Conservation (phyloP, 2,329 filamentous ascomycete genomes). For the Diaporthe sp. region DNA sequence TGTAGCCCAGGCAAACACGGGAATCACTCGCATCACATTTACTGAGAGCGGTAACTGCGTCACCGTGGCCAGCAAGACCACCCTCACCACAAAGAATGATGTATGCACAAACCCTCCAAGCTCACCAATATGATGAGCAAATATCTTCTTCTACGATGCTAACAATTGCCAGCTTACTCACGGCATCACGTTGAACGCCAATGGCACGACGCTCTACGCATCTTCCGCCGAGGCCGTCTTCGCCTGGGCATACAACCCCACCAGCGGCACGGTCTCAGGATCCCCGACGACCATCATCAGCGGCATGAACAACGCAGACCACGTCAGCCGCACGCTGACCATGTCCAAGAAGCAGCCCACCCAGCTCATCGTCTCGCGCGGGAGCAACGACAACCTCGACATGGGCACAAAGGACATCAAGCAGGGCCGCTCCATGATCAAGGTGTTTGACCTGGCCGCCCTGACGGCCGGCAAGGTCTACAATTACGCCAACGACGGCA, state of each 20-base stretch:
- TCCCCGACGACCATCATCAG: conserved; percentile 61
- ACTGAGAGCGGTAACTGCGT: conserved; percentile 57
- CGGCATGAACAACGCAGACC: conserved; percentile 70
- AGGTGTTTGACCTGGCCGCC: conserved; percentile 56
- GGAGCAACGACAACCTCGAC: conserved; percentile 71
- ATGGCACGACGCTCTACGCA: conserved; percentile 62
- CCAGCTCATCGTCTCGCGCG: conserved; percentile 72
- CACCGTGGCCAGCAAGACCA: conserved; percentile 46
- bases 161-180: conserved; percentile 58
- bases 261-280: conserved; percentile 56
- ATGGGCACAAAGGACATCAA: conserved; percentile 55
- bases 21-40: conserved; percentile 56
- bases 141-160: conserved; percentile 40
- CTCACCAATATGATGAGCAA: conserved; percentile 48
- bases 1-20: conserved; percentile 58
- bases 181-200: conserved; percentile 59
- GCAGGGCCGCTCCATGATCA: conserved; percentile 72
- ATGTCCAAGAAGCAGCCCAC: conserved; percentile 64
- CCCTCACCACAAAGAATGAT: conserved; percentile 38
- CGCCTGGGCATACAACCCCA: conserved; percentile 71
- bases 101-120: neutral
- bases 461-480: conserved; percentile 47
- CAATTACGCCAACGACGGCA: conserved; percentile 62
- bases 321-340: conserved; percentile 73
- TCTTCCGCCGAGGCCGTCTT: conserved; percentile 68